These are phyloP conservation scores for Trichoderma asperelloides DNA, from an alignment of 495 filamentous ascomycete genomes.

Conservation along the genomic window DNA sequence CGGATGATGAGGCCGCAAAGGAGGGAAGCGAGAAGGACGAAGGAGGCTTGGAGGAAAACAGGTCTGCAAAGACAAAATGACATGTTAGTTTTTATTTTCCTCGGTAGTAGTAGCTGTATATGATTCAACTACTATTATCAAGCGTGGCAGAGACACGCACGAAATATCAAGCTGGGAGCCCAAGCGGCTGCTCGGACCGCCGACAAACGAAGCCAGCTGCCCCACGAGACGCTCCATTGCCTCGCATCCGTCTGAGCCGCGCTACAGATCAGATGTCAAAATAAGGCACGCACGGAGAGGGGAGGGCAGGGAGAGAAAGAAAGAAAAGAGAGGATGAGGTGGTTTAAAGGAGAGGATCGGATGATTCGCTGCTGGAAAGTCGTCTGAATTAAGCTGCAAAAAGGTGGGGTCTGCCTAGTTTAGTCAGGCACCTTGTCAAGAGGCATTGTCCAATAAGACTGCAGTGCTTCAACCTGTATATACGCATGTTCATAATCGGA, in stretches of 20 bases:
- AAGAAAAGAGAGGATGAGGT: background rate
- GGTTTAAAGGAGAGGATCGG: background rate
- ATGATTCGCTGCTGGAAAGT: background rate
- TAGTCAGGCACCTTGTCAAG: background rate
- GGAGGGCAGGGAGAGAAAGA: background rate
- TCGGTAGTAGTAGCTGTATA: no score
- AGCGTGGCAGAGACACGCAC: background rate
- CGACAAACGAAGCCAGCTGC: background rate
- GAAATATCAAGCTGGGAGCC: background rate
- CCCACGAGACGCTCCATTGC: slow-evolving; percentile 5
- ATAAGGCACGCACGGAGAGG: background rate
- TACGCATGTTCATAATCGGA: background rate
- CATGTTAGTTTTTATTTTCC: background rate
- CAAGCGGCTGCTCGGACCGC: background rate
- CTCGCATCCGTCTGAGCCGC: background rate
- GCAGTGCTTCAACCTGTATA: background rate
- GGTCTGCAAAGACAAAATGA: background rate
- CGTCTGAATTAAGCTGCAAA: background rate
- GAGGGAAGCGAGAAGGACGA: slow-evolving; percentile 16
- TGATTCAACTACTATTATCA: background rate
- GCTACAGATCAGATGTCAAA: background rate
- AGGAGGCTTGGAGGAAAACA: background rate
- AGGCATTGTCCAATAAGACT: background rate
- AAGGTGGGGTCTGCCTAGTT: background rate
- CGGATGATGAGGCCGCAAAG: slow-evolving; percentile 22